These are phyloP conservation scores for Mycena sp. DNA, from an alignment of 1,284 basidiomycete genomes.

Conservation along the genomic window DNA sequence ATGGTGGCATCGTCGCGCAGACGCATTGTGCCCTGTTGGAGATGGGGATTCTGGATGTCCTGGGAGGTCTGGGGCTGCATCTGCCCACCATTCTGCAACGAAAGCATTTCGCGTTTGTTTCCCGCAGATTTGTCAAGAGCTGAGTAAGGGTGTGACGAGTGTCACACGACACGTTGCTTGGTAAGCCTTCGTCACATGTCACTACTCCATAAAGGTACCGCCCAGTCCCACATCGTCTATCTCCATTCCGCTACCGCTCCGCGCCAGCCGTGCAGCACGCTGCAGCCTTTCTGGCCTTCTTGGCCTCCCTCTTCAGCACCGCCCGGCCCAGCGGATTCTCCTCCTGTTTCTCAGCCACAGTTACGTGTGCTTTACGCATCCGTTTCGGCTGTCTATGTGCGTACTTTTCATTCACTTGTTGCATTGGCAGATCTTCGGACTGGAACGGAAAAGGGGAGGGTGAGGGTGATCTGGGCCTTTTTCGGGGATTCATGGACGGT, in stretches of 20 bases:
- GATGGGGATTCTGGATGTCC: slow-evolving; percentile 24
- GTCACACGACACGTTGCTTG: slow-evolving; percentile 34
- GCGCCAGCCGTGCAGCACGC: slow-evolving; percentile 31
- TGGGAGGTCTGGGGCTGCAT: neutral
- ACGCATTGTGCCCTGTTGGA: slow-evolving; percentile 59
- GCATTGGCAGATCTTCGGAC: slow-evolving; percentile 20
- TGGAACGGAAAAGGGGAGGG: slow-evolving; percentile 32
- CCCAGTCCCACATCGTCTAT: slow-evolving; percentile 53
- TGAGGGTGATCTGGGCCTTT: slow-evolving; percentile 54
- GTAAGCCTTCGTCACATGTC: slow-evolving; percentile 6
- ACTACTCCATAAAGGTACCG: slow-evolving; percentile 62
- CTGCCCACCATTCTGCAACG: slow-evolving; percentile 7
- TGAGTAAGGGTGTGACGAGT: slow-evolving; percentile 48
- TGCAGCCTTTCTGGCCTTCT: slow-evolving; percentile 60
- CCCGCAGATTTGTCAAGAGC: neutral
- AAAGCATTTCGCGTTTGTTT: neutral
- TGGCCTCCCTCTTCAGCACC: slow-evolving; percentile 68
- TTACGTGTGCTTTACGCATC: slow-evolving; percentile 55
- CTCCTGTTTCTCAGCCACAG: slow-evolving; percentile 51
- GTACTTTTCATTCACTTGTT: slow-evolving; percentile 28
- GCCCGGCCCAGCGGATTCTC: slow-evolving; percentile 67
- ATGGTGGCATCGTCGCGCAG: slow-evolving; percentile 64
- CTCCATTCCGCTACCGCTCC: slow-evolving; percentile 47
- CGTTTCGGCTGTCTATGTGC: slow-evolving; percentile 64
- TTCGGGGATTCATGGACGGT: slow-evolving; percentile 38